phyloP scores from a whole-genome alignment of 2,329 filamentous ascomycete species.

The Calonectria hawksworthii region DNA sequence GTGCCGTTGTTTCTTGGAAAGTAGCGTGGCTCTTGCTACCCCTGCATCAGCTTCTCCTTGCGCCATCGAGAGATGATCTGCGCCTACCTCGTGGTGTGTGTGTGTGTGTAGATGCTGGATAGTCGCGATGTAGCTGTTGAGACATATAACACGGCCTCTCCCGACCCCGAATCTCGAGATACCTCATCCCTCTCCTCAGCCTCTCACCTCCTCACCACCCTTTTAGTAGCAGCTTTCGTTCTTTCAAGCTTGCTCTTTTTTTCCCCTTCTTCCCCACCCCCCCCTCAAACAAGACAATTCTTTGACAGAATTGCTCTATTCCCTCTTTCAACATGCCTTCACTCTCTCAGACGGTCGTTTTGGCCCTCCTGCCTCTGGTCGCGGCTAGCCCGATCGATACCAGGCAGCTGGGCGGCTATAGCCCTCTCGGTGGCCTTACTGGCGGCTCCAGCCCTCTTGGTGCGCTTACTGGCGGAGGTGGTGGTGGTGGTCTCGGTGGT shows the following conservation, averaged over 20 bases:
- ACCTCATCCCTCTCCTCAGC: constrained; percentile 2
- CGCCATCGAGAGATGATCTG: constrained; percentile 5
- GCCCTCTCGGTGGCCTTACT: neutral
- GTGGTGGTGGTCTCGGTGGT: neutral
- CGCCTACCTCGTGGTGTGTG: neutral
- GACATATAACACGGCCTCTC: constrained; percentile 16
- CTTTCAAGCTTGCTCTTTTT: constrained; percentile 6
- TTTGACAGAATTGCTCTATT: constrained; percentile 23
- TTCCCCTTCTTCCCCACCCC: constrained; percentile 16
- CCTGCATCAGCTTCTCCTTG: constrained; percentile 11
- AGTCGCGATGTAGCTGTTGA: neutral
- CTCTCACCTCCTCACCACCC: constrained; percentile 20
- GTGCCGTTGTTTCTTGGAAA: constrained; percentile 4
- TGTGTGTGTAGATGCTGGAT: neutral
- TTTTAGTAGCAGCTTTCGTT: constrained; percentile 31
- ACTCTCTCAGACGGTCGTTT: constrained; percentile 33
- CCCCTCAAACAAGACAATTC: neutral
- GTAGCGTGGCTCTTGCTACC: neutral
- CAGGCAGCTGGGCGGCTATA: neutral
- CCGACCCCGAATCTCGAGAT: neutral
- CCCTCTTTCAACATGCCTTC: constrained; percentile 35
- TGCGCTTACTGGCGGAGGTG: neutral
- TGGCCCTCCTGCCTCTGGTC: constrained; percentile 40
- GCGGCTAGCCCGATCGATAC: constrained; percentile 36
- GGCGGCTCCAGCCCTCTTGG: constrained; percentile 21